These are phyloP conservation scores for Ustilaginoidea virens DNA, from an alignment of 2,329 filamentous ascomycete genomes.

Conservation along the genomic window DNA sequence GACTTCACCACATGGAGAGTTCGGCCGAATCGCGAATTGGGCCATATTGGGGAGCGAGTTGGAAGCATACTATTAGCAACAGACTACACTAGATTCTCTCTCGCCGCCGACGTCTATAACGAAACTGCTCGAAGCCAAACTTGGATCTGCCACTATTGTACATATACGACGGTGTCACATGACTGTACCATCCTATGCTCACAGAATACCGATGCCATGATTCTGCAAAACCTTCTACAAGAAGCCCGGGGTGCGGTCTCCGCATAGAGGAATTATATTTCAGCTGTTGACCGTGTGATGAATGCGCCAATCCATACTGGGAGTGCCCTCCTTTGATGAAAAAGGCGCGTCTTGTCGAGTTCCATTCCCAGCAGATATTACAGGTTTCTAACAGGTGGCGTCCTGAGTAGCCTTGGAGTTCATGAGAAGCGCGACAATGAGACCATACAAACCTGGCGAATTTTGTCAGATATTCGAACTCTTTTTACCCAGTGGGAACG, in stretches of 20 bases:
- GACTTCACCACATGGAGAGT: too few relatives aligned
- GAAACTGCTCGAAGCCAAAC: slow-evolving; percentile 24
- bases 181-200: slow-evolving; percentile 9
- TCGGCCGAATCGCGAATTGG: too few relatives aligned
- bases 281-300: slow-evolving; percentile 10
- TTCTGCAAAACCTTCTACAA: too few relatives aligned
- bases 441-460: slow-evolving; percentile 76
- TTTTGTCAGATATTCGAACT: slow-evolving; percentile 10
- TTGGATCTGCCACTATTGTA: slow-evolving; percentile 36
- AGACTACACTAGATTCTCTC: slow-evolving; percentile 27
- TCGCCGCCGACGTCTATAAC: slow-evolving; percentile 31
- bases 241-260: too few relatives aligned
- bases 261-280: too few relatives aligned
- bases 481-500: background rate
- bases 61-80: slow-evolving; percentile 15
- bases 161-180: slow-evolving; percentile 21
- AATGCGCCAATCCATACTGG: slow-evolving; percentile 9
- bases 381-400: slow-evolving; percentile 37
- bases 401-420: slow-evolving; percentile 76
- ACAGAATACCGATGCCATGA: too few relatives aligned
- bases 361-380: slow-evolving; percentile 8
- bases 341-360: slow-evolving; percentile 22
- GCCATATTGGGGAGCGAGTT: too few relatives aligned
- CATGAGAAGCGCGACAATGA: slow-evolving; percentile 98
- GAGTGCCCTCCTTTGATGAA: slow-evolving; percentile 12